A percentile compares a stretch with the other conserved stretches of the same genome.
phyloP scores from a whole-genome alignment of 2,329 filamentous ascomycete genomes.

The Graphilbum fragrans region DNA sequence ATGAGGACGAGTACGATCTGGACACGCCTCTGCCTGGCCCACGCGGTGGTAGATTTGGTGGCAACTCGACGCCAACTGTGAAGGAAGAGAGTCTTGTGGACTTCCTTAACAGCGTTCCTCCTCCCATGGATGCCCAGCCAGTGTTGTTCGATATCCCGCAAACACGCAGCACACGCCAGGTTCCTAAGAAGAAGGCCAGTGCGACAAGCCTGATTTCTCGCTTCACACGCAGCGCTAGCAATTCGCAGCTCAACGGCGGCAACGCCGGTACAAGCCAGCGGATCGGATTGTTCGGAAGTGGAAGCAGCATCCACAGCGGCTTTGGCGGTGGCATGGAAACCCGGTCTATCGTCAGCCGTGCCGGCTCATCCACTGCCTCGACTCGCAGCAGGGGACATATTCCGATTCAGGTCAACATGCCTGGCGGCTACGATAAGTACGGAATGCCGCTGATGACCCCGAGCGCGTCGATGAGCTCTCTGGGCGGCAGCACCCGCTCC shows the following conservation, averaged over 20 bases:
- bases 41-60: conserved; percentile 25
- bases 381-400: conserved; percentile 27
- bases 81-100: conserved; percentile 61
- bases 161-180: conserved; percentile 17
- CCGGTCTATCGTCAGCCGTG: conserved; percentile 27
- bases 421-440: conserved; percentile 28
- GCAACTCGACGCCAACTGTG: conserved; percentile 25
- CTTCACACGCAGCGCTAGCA: conserved; percentile 19
- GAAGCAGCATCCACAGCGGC: background rate
- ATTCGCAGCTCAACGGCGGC: background rate
- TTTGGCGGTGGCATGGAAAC: conserved; percentile 13
- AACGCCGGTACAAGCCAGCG: background rate
- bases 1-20: conserved; percentile 44
- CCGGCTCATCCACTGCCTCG: conserved; percentile 13
- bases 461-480: conserved; percentile 2
- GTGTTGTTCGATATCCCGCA: conserved; percentile 21
- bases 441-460: conserved; percentile 15
- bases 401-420: conserved; percentile 40
- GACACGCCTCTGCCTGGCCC: conserved; percentile 16
- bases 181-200: conserved; percentile 52
- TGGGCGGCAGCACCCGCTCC: conserved; percentile 2
- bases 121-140: conserved; percentile 39
- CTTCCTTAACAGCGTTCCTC: conserved; percentile 58
- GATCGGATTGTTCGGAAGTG: background rate
- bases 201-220: conserved; percentile 50